Base-by-base conservation (phyloP, 257 asterid genomes). In the Jasminum sambac region DNA sequence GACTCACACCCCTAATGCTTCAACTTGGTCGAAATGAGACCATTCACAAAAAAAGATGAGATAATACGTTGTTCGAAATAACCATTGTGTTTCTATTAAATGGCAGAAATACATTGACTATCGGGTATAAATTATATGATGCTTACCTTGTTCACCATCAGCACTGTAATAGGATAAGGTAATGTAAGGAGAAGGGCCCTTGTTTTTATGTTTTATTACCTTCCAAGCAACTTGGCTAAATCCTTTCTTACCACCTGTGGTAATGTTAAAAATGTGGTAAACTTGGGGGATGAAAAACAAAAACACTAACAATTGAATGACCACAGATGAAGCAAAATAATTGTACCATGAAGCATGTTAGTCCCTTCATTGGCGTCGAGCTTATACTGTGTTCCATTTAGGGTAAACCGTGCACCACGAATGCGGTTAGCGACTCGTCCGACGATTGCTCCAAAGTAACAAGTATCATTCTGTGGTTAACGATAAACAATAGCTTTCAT, bases 401-500 rank as follows among this genome's bases (percentile, higher is more conserved):
- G 72, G 40, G 86, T 77, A 60, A 93, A 93, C 69, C 77, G 76
- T 52, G 97, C 97, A 50, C 95, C 96, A 8, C 76, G 85, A 42
- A 90, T 90, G 67, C 97, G 85, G 73, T 92, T 90, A 24, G 96
- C 97, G n/a, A 92, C 95, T 2, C 96, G 79, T 21, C 97, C 98
- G 59, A 90, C 90, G 10, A 84, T 57, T 50, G 97, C 91, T 77
- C 98, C 98, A 48, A 90, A 88, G 69, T 80, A 48, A 41, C 72
- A 4, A 0, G 79, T 73, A 59, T 84, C 90, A 14, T 88, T 87
- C 97, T 89, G 84, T 74, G 64, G 57, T 17, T 52, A 70, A 59
- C 13, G 10, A 59, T 8, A 5, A 16, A 4, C n/a, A 8, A 34
- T 66, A 48, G 8, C 41, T 11, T 6, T 55, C 5, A 44, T 44